phyloP scores from a whole-genome alignment of 768 basidiomycete genomes.

The Podaxis sp. region DNA sequence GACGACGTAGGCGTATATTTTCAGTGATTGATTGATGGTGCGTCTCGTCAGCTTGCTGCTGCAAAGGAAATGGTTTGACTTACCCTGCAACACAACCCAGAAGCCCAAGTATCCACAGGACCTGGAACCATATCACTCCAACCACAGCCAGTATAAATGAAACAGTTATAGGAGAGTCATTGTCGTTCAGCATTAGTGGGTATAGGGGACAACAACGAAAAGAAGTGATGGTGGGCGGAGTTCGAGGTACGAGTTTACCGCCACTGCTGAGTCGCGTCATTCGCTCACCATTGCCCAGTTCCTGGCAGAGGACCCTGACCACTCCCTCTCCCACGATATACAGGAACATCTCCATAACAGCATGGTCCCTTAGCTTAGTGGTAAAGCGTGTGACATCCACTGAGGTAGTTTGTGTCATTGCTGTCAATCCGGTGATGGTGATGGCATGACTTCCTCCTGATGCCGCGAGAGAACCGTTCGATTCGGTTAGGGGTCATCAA shows the following conservation, averaged over 20 bases:
- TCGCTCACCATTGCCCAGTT: background rate
- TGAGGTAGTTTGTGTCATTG: background rate
- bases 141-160: slow-evolving; percentile 25
- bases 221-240: background rate
- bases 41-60: background rate
- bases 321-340: background rate
- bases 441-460: slow-evolving; percentile 18
- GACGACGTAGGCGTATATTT: background rate
- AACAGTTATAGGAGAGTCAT: slow-evolving; percentile 3
- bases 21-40: background rate
- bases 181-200: slow-evolving; percentile 20
- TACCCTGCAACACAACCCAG: slow-evolving; percentile 71
- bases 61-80: slow-evolving; percentile 24
- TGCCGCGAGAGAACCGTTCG: slow-evolving; percentile 27
- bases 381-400: slow-evolving; percentile 32
- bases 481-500: slow-evolving; percentile 27
- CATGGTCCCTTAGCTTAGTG: slow-evolving; percentile 29
- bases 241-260: background rate
- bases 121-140: slow-evolving; percentile 55
- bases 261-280: background rate
- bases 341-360: background rate
- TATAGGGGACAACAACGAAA: slow-evolving; percentile 1
- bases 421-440: background rate
- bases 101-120: slow-evolving; percentile 61
- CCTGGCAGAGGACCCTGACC: background rate